Evolutionary conservation across 2,329 filamentous ascomycete genomes (phyloP).

Genomic region (Byssothecium circinans): DNA sequence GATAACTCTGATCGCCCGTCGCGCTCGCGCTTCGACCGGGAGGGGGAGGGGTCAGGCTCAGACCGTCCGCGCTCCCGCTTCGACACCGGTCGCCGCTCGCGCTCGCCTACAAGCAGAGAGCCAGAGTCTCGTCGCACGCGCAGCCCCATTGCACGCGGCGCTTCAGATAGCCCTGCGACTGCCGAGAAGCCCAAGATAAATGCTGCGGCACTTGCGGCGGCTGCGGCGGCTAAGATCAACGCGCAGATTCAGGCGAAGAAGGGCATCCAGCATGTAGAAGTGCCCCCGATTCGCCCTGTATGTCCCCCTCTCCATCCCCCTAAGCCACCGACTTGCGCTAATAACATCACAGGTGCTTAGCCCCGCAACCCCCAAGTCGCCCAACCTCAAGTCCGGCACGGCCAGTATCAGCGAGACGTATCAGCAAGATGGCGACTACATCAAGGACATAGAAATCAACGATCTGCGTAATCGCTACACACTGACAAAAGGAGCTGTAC

Average conservation of each 20-base stretch:
- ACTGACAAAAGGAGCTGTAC: constrained; percentile 93
- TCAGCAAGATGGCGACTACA: constrained; percentile 94
- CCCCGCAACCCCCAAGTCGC: constrained; percentile 57
- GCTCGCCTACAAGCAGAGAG: constrained; percentile 70
- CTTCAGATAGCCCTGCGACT: constrained; percentile 49
- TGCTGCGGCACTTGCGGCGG: constrained; percentile 76
- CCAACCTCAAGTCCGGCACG: constrained; percentile 50
- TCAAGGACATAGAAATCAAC: constrained; percentile 99
- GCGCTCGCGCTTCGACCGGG: constrained; percentile 81
- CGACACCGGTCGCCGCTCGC: constrained; percentile 71
- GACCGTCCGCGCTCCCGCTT: constrained; percentile 70
- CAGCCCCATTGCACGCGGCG: constrained; percentile 68
- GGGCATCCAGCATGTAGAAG: constrained; percentile 86
- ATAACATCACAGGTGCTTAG: constrained; percentile 46
- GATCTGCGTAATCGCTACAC: constrained; percentile 95
- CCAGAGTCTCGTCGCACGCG: constrained; percentile 74
- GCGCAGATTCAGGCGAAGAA: constrained; percentile 64
- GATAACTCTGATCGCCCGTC: constrained; percentile 69
- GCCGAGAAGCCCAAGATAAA: constrained; percentile 61
- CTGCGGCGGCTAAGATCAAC: constrained; percentile 62
- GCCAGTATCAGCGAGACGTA: constrained; percentile 78
- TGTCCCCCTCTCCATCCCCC: constrained; percentile 16
- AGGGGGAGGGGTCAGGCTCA: too few species aligned
- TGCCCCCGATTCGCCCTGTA: constrained; percentile 73
- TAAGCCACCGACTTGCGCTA: constrained; percentile 8